phyloP scores from a whole-genome alignment of 2,329 filamentous ascomycete genomes.

The Dactylellina sp. region DNA sequence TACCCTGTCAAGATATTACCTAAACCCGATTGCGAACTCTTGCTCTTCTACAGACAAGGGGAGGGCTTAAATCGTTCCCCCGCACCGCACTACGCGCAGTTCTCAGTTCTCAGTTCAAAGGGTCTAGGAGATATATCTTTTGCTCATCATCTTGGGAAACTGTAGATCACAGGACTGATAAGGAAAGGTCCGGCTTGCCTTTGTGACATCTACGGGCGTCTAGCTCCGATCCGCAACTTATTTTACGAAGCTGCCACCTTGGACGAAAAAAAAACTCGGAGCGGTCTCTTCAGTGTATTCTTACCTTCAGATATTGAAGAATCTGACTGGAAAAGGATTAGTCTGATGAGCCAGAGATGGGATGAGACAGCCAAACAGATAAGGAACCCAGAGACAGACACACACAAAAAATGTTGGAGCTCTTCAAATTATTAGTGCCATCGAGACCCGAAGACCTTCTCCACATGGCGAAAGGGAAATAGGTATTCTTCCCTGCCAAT shows the following conservation, averaged over 20 bases:
- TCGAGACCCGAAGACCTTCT: conserved; percentile 43
- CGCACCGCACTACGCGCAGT: conserved; percentile 12
- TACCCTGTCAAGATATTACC: conserved; percentile 53
- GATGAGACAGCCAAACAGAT: conserved; percentile 57
- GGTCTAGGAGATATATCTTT: conserved; percentile 18
- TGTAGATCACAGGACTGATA: conserved; percentile 34
- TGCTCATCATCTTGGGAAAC: conserved; percentile 9
- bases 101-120: conserved; percentile 7
- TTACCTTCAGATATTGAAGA: conserved; percentile 1
- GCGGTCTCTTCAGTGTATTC: too few species aligned
- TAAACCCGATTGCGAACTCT: conserved; percentile 51
- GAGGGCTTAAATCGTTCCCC: conserved; percentile 13
- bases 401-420: conserved; percentile 36
- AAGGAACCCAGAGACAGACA: conserved; percentile 32
- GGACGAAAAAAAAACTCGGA: not conserved
- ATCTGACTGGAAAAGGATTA: conserved; percentile 42
- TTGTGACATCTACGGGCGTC: conserved; percentile 33
- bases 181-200: conserved; percentile 23
- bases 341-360: conserved; percentile 55
- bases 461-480: conserved; percentile 47
- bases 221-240: conserved; percentile 16
- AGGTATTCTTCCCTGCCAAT: conserved; percentile 39
- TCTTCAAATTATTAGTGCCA: conserved; percentile 46
- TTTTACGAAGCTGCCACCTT: conserved; percentile 9
- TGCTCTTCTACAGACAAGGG: not conserved